Base-by-base conservation (phyloP, 495 filamentous ascomycete genomes). In the Penicillium soppii region DNA sequence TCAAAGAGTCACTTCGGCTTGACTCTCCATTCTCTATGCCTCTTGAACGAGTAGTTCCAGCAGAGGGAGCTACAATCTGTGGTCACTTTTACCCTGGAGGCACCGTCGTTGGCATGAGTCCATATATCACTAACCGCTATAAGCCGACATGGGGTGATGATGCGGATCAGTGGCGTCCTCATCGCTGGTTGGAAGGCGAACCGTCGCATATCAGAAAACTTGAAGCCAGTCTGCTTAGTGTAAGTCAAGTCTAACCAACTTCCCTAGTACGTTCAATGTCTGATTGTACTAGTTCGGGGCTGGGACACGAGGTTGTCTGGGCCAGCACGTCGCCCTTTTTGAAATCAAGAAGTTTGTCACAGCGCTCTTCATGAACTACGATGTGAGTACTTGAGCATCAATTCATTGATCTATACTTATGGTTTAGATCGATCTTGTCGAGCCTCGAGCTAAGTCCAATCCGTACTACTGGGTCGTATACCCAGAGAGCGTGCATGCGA, bases 1-100 rank as follows among this genome's bases (percentile, higher is more conserved):
- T 86, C 35, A 84, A 82, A 57, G 84, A 87, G 60, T 72, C 78
- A 7, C 78, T 85, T 66, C 75, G 83, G 27, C 62, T 72, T 22
- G 63, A 72, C 47, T 63, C 71, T n/a, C 63, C 67, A 15, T 63
- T 75, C 25, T 36, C 50, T 6, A 49, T 66, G 10, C 67, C 63
- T n/a, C 50, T 73, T 40, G 70, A 72, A 47, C 57, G 71, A 9
- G 50, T 72, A 4, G 65, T 73, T 7, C 68, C 70, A 3, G 41
- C 61, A 16, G 59, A 52, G 0, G 68, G 65, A 23, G 42, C 65
- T 13, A 56, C 43, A 22, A 58, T 66, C 20, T 63, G 53, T 43
- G 51, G 50, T 26, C 19, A 42, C 17, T 39, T 43, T 33, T 55
- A 55, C 20, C 36, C 35, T 22, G 56, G 22, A 30, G 56, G 56